Conservation (phyloP, 2,329 filamentous ascomycete genomes). For the Xylaria sp. region DNA sequence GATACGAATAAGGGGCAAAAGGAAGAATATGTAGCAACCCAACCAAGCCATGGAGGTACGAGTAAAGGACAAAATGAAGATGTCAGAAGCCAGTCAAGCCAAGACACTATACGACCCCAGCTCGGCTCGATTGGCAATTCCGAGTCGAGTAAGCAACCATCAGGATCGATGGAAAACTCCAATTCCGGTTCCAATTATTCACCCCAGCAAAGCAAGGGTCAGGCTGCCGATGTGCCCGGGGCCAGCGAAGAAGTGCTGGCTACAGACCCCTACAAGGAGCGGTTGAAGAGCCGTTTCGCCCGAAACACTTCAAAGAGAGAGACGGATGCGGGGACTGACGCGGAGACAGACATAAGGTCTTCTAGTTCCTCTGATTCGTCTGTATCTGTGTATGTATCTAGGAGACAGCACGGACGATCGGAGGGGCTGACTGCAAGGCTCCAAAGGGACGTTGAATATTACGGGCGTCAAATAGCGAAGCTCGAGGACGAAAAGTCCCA, state of each 20-base stretch:
- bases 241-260: background rate
- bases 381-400: no score
- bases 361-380: no score
- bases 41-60: background rate
- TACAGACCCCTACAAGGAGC: background rate
- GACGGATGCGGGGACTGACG: background rate
- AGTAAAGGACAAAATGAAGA: background rate
- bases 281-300: background rate
- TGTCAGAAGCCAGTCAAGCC: background rate
- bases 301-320: background rate
- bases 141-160: background rate
- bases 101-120: background rate
- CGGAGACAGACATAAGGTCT: no score
- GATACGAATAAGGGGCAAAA: background rate
- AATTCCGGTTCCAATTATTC: background rate
- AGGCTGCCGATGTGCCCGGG: background rate
- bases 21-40: background rate
- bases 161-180: background rate
- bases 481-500: background rate
- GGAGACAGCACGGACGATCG: no score
- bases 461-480: background rate
- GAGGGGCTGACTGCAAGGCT: no score
- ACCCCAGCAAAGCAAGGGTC: background rate
- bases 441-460: no score
- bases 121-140: background rate